A percentile compares a stretch with the other conserved stretches of the same genome.
Evolutionary conservation across 2,329 filamentous ascomycete genomes (phyloP).

Genomic region (Fusarium domesticum): DNA sequence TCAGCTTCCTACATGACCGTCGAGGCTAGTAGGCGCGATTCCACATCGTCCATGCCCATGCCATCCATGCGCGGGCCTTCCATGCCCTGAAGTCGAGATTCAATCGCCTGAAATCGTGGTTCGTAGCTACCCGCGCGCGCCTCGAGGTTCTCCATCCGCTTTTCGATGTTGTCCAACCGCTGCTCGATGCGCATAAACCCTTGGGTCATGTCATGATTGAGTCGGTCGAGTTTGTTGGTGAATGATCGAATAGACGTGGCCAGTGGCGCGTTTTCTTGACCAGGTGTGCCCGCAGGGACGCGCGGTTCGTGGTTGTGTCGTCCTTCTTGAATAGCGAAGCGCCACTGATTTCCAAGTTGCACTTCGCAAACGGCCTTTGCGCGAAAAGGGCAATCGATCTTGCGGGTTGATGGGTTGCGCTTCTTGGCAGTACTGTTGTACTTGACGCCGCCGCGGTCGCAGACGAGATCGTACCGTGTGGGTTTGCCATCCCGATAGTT

Average conservation of each 20-base stretch:
- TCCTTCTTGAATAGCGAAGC: slow-evolving; percentile 59
- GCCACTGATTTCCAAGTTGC: slow-evolving; percentile 60
- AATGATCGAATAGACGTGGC: slow-evolving; percentile 57
- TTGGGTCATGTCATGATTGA: slow-evolving; percentile 54
- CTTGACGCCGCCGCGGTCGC: slow-evolving; percentile 61
- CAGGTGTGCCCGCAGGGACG: slow-evolving; percentile 50
- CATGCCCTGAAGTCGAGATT: slow-evolving; percentile 41
- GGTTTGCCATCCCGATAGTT: slow-evolving; percentile 63
- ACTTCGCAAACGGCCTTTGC: slow-evolving; percentile 64
- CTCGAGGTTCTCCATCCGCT: slow-evolving; percentile 55
- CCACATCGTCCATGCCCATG: slow-evolving; percentile 45
- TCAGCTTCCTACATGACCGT: slow-evolving; percentile 40
- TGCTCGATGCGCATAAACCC: slow-evolving; percentile 51
- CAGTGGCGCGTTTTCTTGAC: slow-evolving; percentile 56
- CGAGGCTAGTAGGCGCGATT: slow-evolving; percentile 42
- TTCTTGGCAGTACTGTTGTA: slow-evolving; percentile 65
- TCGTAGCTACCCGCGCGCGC: slow-evolving; percentile 42
- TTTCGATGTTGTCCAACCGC: slow-evolving; percentile 50
- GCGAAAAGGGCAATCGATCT: slow-evolving; percentile 62
- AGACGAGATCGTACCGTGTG: slow-evolving; percentile 61
- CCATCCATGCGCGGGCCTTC: slow-evolving; percentile 43
- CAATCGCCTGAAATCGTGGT: slow-evolving; percentile 44
- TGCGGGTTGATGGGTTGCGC: slow-evolving; percentile 60
- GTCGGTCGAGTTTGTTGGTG: slow-evolving; percentile 58
- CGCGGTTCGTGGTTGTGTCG: slow-evolving; percentile 61